Base-by-base conservation (phyloP, 352 stramenopile species). In the Pythium insidiosum region DNA sequence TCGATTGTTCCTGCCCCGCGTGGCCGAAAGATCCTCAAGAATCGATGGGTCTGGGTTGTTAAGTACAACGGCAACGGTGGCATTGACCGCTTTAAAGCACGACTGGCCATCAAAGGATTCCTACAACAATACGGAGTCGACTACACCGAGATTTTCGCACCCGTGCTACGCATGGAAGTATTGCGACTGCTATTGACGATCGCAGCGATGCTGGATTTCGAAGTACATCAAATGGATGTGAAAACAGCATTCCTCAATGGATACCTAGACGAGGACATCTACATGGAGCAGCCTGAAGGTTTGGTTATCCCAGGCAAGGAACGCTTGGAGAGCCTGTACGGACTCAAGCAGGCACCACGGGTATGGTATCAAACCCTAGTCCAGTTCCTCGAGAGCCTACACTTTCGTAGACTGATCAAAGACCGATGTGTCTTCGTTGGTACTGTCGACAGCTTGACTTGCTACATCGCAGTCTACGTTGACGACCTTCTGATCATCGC, bases 161-260 rank as follows among this genome's bases (percentile, higher is more conserved):
- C 43, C 1, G 43, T 50, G 0, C 2, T 50, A 1, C 30, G 43
- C 16, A 30, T 55, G 35, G 31, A 54, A 53, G 43, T 47, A 23
- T 30, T 62, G 40, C 29, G 42, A 9, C 20, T 36, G n/a, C n/a
- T n/a, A n/a, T n/a, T n/a, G n/a, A 15, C 38, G 2, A 38, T 47
- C 20, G 36, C 26, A n/a, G 50, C 50, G 2, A 15, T 42, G 1
- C 36, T 57, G 0, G 43, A 67, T 28, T 53, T 45, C 16, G 44
- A 59, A 23, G 40, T 59, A n/a, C 30, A 54, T 7, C 53, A 63
- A 15, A 59, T 63, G 43, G 58, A 67, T 60, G 38, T 63, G 5
- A 56, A 60, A 15, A 67, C 48, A 0, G 53, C 44, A 0, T 67
- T 63, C 20, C 21, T 60, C 2, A 44, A 67, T 23, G 44, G 53